Conservation (phyloP, 2,329 filamentous ascomycete genomes). For the Zymoseptoria pseudotritici region DNA sequence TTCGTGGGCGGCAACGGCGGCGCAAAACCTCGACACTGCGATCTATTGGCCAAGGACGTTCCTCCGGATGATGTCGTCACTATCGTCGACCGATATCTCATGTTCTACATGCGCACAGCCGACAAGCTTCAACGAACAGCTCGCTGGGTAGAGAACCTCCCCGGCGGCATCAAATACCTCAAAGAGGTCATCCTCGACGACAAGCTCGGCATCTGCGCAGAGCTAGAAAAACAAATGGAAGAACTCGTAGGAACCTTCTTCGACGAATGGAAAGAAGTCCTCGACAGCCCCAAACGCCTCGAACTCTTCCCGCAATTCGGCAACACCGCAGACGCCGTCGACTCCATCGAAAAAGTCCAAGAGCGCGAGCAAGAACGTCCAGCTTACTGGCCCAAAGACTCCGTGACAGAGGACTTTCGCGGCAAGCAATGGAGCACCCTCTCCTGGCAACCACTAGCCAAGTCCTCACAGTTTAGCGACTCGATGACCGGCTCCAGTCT, state of each 20-base stretch:
- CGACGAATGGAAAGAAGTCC: constrained; percentile 83
- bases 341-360: constrained; percentile 58
- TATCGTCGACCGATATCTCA: constrained; percentile 80
- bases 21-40: constrained; percentile 72
- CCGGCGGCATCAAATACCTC: constrained; percentile 76
- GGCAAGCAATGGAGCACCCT: constrained; percentile 59
- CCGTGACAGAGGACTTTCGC: constrained; percentile 64
- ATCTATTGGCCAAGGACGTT: constrained; percentile 80
- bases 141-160: constrained; percentile 76
- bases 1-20: constrained; percentile 87
- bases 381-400: constrained; percentile 66
- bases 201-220: constrained; percentile 74
- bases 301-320: constrained; percentile 74
- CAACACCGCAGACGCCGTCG: constrained; percentile 66
- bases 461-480: constrained; percentile 61
- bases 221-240: constrained; percentile 81
- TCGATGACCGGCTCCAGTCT: constrained; percentile 65
- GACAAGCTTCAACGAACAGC: constrained; percentile 86
- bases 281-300: constrained; percentile 60
- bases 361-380: constrained; percentile 70
- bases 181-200: constrained; percentile 77
- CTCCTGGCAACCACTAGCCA: constrained; percentile 73
- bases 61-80: constrained; percentile 73
- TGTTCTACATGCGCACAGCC: constrained; percentile 89
- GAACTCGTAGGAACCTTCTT: constrained; percentile 77